phyloP scores from a whole-genome alignment of 371 early-diverging fungal genomes.

The Circinella umbellata region DNA sequence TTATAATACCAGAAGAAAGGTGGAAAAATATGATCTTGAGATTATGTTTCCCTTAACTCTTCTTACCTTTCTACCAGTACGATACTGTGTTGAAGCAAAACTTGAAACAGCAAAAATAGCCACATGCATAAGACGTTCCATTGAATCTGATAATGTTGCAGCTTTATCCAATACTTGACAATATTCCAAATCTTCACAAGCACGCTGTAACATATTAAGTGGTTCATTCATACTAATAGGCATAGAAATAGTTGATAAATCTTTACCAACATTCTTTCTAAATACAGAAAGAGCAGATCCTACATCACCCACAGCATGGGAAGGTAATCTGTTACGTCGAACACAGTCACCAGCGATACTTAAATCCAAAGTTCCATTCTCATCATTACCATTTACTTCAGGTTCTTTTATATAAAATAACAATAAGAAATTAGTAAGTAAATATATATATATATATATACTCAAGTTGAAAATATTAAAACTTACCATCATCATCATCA shows the following conservation, averaged over 20 bases:
- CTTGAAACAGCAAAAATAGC: constrained; percentile 88
- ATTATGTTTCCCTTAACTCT: no score
- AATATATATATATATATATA: background rate
- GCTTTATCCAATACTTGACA: constrained; percentile 81
- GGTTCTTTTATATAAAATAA: background rate
- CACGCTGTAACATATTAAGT: constrained; percentile 83
- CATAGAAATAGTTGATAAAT: constrained; percentile 90
- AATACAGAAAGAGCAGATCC: constrained; percentile 81
- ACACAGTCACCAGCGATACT: constrained; percentile 20
- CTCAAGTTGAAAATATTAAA: background rate
- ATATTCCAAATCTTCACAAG: constrained; percentile 92
- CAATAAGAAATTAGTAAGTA: background rate
- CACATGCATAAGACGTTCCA: constrained; percentile 79
- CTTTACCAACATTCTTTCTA: constrained; percentile 93
- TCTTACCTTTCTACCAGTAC: constrained; percentile 75
- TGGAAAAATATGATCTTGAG: no score
- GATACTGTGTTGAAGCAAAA: constrained; percentile 81
- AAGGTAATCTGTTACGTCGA: constrained; percentile 68
- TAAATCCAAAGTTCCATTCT: constrained; percentile 13
- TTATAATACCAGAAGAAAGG: no score
- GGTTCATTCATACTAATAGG: constrained; percentile 94
- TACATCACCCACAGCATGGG: constrained; percentile 74
- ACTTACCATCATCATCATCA: constrained; percentile 33
- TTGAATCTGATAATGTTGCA: constrained; percentile 56
- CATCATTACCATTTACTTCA: constrained; percentile 13